Conservation (phyloP, 495 filamentous ascomycete species). For the Amniculicola lignicola region DNA sequence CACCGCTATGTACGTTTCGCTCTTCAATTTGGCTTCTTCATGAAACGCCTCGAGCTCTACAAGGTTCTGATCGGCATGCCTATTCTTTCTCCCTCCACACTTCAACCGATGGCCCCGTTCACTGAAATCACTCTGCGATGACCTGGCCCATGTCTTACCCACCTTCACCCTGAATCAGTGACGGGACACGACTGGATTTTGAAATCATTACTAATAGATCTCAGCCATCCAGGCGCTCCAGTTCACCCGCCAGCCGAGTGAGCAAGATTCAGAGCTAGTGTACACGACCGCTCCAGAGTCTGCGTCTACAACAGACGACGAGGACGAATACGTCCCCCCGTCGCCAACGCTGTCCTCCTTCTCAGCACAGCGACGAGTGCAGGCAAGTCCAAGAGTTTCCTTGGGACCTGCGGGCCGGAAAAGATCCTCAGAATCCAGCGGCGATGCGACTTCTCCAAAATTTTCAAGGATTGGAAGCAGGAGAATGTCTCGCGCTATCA, state of each 20-base stretch:
- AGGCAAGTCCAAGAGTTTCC: slow-evolving; percentile 2
- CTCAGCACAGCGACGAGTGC: not conserved
- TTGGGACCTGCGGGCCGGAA: slow-evolving; percentile 9
- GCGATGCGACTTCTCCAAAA: slow-evolving; percentile 12
- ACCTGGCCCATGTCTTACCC: not conserved
- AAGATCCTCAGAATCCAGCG: slow-evolving; percentile 7
- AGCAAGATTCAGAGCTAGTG: slow-evolving; percentile 1
- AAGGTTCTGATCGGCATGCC: no score
- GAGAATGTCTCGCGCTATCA: slow-evolving; percentile 1
- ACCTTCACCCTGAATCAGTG: not conserved
- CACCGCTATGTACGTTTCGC: not conserved
- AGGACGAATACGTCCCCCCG: slow-evolving; percentile 15
- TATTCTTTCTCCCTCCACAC: no score
- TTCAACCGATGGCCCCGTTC: not conserved
- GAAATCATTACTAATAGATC: not conserved
- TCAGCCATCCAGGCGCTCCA: no score
- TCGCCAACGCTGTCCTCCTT: slow-evolving; percentile 13
- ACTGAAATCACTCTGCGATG: not conserved
- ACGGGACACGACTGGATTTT: not conserved
- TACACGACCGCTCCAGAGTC: slow-evolving; percentile 14
- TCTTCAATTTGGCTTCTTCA: no score
- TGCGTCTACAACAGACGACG: slow-evolving; percentile 7
- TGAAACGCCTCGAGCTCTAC: no score
- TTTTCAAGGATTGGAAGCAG: slow-evolving; percentile 16
- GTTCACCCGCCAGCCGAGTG: no score